A percentile compares a stretch with the other conserved stretches of the same genome.
Evolutionary conservation across 768 basidiomycete genomes (phyloP).

Genomic region (Leucosporidium creatinivorum): DNA sequence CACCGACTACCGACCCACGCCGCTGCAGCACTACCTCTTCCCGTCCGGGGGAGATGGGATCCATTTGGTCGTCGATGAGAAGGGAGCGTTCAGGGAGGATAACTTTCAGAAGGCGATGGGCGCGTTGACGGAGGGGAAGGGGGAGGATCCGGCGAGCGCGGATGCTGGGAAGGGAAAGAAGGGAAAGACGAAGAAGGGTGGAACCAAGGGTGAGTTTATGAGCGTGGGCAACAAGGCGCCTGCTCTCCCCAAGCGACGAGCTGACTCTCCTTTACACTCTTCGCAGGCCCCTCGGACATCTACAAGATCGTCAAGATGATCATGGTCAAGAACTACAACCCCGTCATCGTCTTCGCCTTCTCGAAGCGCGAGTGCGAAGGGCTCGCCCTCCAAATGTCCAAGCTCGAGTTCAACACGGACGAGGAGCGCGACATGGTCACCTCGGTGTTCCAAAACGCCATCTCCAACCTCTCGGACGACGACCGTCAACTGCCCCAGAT

Average conservation of each 20-base stretch:
- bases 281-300: slow-evolving; percentile 76
- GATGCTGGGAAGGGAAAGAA: slow-evolving; percentile 76
- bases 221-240: too few species aligned
- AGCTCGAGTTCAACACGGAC: slow-evolving; percentile 86
- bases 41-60: slow-evolving; percentile 95
- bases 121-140: slow-evolving; percentile 49
- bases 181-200: slow-evolving; percentile 86
- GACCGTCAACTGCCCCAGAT: slow-evolving; percentile 91
- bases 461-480: slow-evolving; percentile 74
- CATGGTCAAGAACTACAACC: slow-evolving; percentile 94
- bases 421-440: slow-evolving; percentile 83
- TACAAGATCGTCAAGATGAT: slow-evolving; percentile 98
- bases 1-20: slow-evolving; percentile 97
- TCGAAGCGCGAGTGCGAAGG: slow-evolving; percentile 96
- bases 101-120: slow-evolving; percentile 99
- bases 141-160: slow-evolving; percentile 63
- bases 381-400: slow-evolving; percentile 82
- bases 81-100: slow-evolving; percentile 91
- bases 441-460: slow-evolving; percentile 89
- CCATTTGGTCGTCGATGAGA: slow-evolving; percentile 97
- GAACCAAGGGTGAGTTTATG: slow-evolving; percentile 66
- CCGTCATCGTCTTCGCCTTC: slow-evolving; percentile 97
- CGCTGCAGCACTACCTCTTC: slow-evolving; percentile 95
- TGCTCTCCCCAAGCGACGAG: neutral
- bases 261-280: neutral